Conservation (phyloP, 169 alveolate species). For the Plasmodium gallinaceum region DNA sequence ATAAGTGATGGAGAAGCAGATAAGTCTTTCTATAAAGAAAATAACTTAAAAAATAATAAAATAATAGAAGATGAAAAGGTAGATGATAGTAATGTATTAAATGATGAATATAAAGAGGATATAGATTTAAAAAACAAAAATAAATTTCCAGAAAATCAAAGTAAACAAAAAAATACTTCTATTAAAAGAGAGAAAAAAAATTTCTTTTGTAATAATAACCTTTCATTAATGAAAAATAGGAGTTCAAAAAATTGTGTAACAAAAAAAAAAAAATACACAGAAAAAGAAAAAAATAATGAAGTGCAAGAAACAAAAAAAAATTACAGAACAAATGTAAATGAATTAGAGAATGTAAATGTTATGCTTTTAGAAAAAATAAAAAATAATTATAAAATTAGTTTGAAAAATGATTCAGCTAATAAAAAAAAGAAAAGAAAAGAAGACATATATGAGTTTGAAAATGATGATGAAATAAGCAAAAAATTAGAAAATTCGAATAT, state of each 20-base stretch:
- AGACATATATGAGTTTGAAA: not conserved
- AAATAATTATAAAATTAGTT: slow-evolving; percentile 43
- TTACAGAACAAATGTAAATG: slow-evolving; percentile 22
- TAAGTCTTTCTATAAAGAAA: not conserved
- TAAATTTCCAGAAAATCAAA: slow-evolving; percentile 1
- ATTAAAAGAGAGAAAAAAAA: slow-evolving; percentile 14
- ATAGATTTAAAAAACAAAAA: not conserved
- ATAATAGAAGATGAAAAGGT: not conserved
- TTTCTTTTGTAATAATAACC: slow-evolving; percentile 38
- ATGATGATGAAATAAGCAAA: not conserved
- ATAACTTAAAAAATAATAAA: not conserved
- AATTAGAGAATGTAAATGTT: slow-evolving; percentile 39
- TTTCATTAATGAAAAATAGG: slow-evolving; percentile 24
- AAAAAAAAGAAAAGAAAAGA: slow-evolving; percentile 20
- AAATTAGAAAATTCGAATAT: not conserved
- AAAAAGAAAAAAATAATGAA: slow-evolving; percentile 18
- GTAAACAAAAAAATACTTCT: not conserved
- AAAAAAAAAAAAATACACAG: not conserved
- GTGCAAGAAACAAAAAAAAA: not conserved
- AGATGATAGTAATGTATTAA: not conserved
- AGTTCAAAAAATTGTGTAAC: slow-evolving; percentile 14
- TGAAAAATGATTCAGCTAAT: slow-evolving; percentile 26
- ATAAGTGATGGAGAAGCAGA: not conserved
- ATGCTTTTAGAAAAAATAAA: slow-evolving; percentile 64
- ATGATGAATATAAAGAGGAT: slow-evolving; percentile 10